Evolutionary conservation across 768 basidiomycete species (phyloP).

Genomic region (Psilocybe cubensis): DNA sequence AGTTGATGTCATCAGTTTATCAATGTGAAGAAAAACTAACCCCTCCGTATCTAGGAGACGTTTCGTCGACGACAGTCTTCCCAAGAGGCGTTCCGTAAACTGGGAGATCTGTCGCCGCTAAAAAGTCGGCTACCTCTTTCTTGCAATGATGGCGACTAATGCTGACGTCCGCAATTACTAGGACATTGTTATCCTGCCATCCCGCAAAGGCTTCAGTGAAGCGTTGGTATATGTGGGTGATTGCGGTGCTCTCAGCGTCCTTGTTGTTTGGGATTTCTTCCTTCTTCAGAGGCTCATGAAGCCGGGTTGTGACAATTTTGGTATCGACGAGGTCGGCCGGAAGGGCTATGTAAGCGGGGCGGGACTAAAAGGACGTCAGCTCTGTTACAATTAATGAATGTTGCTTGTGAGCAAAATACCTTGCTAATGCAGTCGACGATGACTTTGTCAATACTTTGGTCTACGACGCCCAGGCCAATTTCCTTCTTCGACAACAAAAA

Average conservation of each 20-base stretch:
- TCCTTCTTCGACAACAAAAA: slow-evolving; percentile 7
- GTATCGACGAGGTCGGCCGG: slow-evolving; percentile 12
- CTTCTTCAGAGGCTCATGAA: not conserved
- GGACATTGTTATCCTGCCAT: slow-evolving; percentile 2
- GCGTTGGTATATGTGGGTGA: slow-evolving; percentile 10
- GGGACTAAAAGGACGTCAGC: slow-evolving; percentile 4
- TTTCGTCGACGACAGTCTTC: slow-evolving; percentile 16
- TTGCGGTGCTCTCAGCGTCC: slow-evolving; percentile 7
- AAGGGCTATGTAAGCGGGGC: slow-evolving; percentile 13
- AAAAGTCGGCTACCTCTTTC: slow-evolving; percentile 8
- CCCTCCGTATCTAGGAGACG: slow-evolving; percentile 12
- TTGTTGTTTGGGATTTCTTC: slow-evolving; percentile 1
- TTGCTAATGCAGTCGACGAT: slow-evolving; percentile 16
- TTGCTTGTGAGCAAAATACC: not conserved
- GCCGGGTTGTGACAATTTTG: slow-evolving; percentile 4
- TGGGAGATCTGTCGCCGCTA: slow-evolving; percentile 11
- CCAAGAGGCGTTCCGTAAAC: slow-evolving; percentile 15
- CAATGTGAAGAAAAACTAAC: slow-evolving; percentile 1
- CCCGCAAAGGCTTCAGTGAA: slow-evolving; percentile 2
- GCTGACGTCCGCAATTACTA: slow-evolving; percentile 14
- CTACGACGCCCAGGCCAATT: slow-evolving; percentile 5
- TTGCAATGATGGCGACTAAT: slow-evolving; percentile 13
- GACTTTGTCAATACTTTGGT: slow-evolving; percentile 8
- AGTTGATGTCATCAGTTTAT: not conserved
- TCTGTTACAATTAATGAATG: not conserved